These are phyloP conservation scores for Potentilla sterilis DNA, from an alignment of 306 rosid species.

Conservation along the genomic window DNA sequence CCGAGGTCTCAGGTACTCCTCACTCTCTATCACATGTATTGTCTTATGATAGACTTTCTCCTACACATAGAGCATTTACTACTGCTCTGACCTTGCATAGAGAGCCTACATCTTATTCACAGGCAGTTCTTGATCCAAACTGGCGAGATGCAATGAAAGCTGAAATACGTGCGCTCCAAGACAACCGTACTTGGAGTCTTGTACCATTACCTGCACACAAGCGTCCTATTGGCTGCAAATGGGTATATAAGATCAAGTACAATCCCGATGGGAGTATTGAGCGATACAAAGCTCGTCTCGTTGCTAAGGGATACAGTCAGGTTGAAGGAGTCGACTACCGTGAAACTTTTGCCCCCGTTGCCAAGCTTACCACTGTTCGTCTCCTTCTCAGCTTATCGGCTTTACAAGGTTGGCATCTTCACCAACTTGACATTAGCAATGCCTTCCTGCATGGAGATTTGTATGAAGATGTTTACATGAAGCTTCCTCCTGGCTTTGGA, in stretches of 20 bases:
- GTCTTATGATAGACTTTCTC: not conserved
- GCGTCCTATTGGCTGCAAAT: not conserved
- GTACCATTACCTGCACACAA: not conserved
- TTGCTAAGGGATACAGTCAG: not conserved
- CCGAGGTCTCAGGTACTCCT: not conserved
- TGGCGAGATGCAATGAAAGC: not conserved
- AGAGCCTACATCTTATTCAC: not conserved
- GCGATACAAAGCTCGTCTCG: not conserved
- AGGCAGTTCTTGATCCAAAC: not conserved
- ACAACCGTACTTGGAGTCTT: not conserved
- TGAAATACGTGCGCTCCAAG: not conserved
- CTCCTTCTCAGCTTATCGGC: not conserved
- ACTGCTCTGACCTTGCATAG: not conserved
- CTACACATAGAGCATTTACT: not conserved
- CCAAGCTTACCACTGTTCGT: not conserved
- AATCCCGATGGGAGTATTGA: not conserved
- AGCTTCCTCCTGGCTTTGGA: not conserved
- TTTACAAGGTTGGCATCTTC: not conserved
- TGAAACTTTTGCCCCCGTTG: not conserved
- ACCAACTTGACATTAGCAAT: not conserved
- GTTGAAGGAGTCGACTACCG: not conserved
- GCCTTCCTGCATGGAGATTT: not conserved
- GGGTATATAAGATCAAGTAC: not conserved
- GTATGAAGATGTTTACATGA: not conserved
- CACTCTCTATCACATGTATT: not conserved